phyloP scores from a whole-genome alignment of 495 filamentous ascomycete genomes.

The Lepidopterella palustris region DNA sequence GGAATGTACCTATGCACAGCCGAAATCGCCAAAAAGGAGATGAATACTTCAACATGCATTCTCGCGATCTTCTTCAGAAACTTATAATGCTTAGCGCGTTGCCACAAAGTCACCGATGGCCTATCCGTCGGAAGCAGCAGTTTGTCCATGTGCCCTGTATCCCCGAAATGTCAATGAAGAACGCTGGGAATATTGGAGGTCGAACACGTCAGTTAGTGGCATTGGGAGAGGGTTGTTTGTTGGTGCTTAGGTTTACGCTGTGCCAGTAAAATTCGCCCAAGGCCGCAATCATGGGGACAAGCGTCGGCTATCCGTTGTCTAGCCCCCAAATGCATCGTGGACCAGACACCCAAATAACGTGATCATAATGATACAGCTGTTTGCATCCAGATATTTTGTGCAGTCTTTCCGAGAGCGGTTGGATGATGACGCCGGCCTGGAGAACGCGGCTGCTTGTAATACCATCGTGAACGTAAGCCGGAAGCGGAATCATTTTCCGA shows the following conservation, averaged over 20 bases:
- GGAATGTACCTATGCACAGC: not conserved
- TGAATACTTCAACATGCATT: not conserved
- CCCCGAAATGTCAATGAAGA: not conserved
- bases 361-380: not conserved
- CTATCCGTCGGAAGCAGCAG: not conserved
- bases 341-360: not conserved
- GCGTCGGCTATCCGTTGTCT: not conserved
- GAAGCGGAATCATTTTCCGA: not conserved
- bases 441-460: not conserved
- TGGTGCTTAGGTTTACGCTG: not conserved
- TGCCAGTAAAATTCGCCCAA: not conserved
- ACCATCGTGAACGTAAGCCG: not conserved
- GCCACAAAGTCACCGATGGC: not conserved
- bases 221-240: slow-evolving; percentile 1
- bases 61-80: not conserved
- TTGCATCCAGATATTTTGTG: not conserved
- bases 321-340: not conserved
- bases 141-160: not conserved
- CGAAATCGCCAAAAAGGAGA: not conserved
- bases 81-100: not conserved
- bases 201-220: slow-evolving; percentile 4
- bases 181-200: slow-evolving; percentile 1
- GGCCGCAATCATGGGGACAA: slow-evolving; percentile 2
- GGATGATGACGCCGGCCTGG: not conserved
- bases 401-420: not conserved